Base-by-base conservation (phyloP, 179 eudicot species). In the Corrigiola litoralis region DNA sequence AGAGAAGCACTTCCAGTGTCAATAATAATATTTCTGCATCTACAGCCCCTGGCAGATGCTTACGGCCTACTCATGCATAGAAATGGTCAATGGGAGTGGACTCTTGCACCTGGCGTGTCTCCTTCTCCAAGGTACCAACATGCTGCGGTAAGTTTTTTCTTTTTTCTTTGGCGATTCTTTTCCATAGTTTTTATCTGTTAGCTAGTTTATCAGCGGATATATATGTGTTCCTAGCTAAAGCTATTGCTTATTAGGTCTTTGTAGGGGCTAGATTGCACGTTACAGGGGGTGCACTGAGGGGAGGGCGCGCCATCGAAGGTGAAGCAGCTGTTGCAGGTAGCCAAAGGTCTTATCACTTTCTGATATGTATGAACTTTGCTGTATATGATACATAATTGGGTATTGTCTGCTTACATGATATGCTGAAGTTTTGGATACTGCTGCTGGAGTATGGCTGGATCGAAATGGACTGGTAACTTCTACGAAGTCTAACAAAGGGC, bases 51-150 rank as follows among this genome's bases (percentile, higher is more conserved):
- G 63, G 85, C 88, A 40, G 97, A 91, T 86, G 99, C 99, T 58
- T 95, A 88, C 68, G 99, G 99, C 50, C 80, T 95, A 61, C 92
- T 91, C 63, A 91, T 88, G 96, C 99, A 95, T 84, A 84, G 95
- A 67, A 88, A 86, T 70, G 99, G 99, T 63, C 94, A 80, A 75
- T 95, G 97, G 99, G 99, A 95, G 80, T 95, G 99, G 99, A 91
- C 99, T 71, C 96, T 86, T 75, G 97, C 99, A 47, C 99, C 99
- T n/a, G 99, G 99, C 42, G 95, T 91, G 50, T 85, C 95, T 58
- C 97, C 99, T 77, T 95, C 99, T 24, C 81, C 95, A 58, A 85
- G 99, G 76, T 95, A 95, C 75, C 87, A 95, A 72, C 99, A 95
- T 75, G 97, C 97, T 77, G 89, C 96, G 67, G 99, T 95, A 77